Evolutionary conservation across 2,329 filamentous ascomycete species (phyloP), one percentile per base, ranked within the genome.

Genomic region (Aspergillus amoenus): DNA sequence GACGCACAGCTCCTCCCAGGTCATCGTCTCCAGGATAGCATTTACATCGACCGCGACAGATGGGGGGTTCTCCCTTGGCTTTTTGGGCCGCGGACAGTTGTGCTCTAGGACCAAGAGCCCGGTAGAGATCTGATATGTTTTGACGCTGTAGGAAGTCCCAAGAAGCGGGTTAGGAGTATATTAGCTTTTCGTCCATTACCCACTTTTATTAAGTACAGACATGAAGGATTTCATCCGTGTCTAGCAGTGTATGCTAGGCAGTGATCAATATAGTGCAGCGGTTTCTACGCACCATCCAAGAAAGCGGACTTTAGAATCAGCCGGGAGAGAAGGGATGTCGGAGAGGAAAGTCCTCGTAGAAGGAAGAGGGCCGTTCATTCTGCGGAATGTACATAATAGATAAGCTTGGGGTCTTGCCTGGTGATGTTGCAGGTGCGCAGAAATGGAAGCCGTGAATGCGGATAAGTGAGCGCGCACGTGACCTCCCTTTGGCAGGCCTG

Each of bases 251-350:
- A 55, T 47, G 18, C 34, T 56, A 46, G 32, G 34, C 34, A 32
- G 34, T 22, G 44, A 40, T 52, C n/a, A 30, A 30, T 30, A 30
- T n/a, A n/a, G 34, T 37, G 34, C 34, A n/a, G 34, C 15, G 13
- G 34, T 37, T n/a, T 56, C 30, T 43, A 76, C 86, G 77, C 82
- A 96, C 93, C 93, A 97, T 74, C 91, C 93, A 50, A 97, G 76
- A 73, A 97, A 96, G 60, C 93, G 88, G 59, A 97, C 88, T 77
- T 97, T 97, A n/a, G 86, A 84, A 41, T 84, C 84, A 13, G 77
- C 62, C n/a, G 77, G 69, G 48, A 78, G 77, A 50, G 70, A 68
- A 3, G 82, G 77, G 13, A 93, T 76, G 56, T 83, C 78, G 13
- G 83, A 84, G 54, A 93, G 79, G 58, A 91, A 85, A 58, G 87